A percentile compares a stretch with the other conserved stretches of the same genome.
Evolutionary conservation across 1,284 basidiomycete genomes (phyloP).

Genomic region (Erythrobasidium hasegawianum): DNA sequence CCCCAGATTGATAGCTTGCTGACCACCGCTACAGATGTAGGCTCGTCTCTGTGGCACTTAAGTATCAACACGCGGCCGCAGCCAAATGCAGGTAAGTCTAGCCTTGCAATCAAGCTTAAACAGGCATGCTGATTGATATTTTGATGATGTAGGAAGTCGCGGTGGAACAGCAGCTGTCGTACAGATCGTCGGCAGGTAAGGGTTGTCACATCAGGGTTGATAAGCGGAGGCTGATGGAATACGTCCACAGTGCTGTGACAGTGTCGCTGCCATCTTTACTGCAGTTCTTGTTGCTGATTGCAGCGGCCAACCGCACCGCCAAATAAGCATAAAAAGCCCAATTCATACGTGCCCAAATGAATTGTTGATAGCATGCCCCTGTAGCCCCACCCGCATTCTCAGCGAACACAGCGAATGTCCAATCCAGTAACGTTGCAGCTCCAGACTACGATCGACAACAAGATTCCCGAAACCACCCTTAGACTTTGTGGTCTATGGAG

Average conservation of each 20-base stretch:
- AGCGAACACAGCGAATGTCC: no score
- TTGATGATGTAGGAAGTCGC: no score
- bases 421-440: no score
- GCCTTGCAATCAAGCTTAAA: no score
- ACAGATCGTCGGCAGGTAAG: conserved; percentile 22
- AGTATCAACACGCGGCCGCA: conserved; percentile 17
- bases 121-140: no score
- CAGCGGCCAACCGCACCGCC: neutral
- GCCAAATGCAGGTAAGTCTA: conserved; percentile 12
- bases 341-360: neutral
- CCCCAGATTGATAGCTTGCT: no score
- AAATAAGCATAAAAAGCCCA: neutral
- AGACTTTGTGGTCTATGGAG: no score
- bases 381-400: no score
- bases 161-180: conserved; percentile 20
- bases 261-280: conserved; percentile 23
- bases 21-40: conserved; percentile 9
- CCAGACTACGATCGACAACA: no score
- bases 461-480: no score
- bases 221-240: neutral
- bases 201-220: neutral
- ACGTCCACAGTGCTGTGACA: neutral
- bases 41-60: conserved; percentile 21
- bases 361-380: no score
- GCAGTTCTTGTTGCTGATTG: conserved; percentile 7